Percentiles rank a stretch among this genome's conserved stretches.
phyloP scores from a whole-genome alignment of 208 protist species.

The Phytomonas francai region DNA sequence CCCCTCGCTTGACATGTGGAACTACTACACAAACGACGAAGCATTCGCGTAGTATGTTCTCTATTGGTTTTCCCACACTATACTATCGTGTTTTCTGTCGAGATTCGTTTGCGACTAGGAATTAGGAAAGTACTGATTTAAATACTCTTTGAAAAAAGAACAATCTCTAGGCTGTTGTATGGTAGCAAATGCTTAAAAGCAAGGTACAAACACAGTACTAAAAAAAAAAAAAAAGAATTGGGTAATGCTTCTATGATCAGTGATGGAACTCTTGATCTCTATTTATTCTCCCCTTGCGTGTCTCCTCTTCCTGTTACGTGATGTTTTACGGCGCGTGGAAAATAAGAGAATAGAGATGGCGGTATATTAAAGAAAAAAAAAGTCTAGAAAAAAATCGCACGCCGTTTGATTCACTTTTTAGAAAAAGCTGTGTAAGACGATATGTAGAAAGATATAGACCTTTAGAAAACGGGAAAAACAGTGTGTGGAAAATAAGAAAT shows the following conservation, averaged over 20 bases:
- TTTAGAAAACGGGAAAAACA: constrained; percentile 20
- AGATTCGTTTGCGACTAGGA: neutral
- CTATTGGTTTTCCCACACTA: neutral
- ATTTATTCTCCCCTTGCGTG: constrained; percentile 3
- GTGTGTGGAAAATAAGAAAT: constrained; percentile 3
- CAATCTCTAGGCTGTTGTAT: neutral
- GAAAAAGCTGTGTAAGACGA: constrained; percentile 5
- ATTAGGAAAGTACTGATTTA: neutral
- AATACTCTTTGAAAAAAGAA: neutral
- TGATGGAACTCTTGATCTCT: neutral
- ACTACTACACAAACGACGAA: neutral
- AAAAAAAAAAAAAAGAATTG: constrained; percentile 10
- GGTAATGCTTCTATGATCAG: constrained; percentile 10
- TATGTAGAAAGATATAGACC: constrained; percentile 11
- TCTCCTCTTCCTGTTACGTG: neutral
- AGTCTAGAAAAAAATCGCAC: constrained; percentile 19
- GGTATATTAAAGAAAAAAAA: constrained; percentile 14
- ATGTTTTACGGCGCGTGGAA: constrained; percentile 1
- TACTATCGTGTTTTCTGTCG: neutral
- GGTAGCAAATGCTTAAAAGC: constrained; percentile 9
- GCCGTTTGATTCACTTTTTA: neutral
- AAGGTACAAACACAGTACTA: constrained; percentile 3
- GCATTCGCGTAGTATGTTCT: neutral
- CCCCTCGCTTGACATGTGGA: neutral
- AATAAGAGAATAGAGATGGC: constrained; percentile 12